Evolutionary conservation across 495 filamentous ascomycete species (phyloP), one percentile per base, ranked within the genome.

Genomic region (Neurospora pannonica): DNA sequence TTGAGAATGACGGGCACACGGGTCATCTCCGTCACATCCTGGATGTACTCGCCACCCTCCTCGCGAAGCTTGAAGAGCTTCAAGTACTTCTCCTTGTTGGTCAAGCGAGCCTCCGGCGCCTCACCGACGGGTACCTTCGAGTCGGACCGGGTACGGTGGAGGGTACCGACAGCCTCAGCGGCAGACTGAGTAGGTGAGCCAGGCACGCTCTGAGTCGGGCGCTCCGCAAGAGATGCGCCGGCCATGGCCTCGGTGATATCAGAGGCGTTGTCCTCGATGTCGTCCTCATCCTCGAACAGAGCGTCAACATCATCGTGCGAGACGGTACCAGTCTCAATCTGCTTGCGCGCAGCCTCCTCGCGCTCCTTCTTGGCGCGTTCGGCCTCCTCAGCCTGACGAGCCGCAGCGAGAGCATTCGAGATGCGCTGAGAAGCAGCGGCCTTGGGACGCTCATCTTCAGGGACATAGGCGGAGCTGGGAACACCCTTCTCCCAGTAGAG

Each of bases 401-500:
- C 91, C 24, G 93, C 92, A 38, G 90, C 91, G 54, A 91, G 89
- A 54, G 92, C 91, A 79, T 92, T 92, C 40, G 90, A 90, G 48
- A 90, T 89, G 60, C 91, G 87, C 76, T 89, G 86, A 54, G 88
- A 88, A 17, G 88, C 86, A 72, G 86, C 88, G 31, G 93, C 90
- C 86, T 94, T 94, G 42, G 95, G 94, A 62, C 94, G 91, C 83
- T 99, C 96, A 81, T 99, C 96, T 79, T 99, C 96, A 8, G 96
- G 97, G 73, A 98, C 92, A 77, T 97, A 99, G 17, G 94, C 93
- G 36, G 94, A 97, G 31, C 95, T 98, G 34, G 95, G 94, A 36
- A 98, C 93, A 72, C 96, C 96, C 88, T 98, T 99, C 89, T 99
- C 96, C 96, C 96, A 99, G 86, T 97, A 98, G 6, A 99, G 88